Conservation (phyloP, 2,329 filamentous ascomycete species). For the Epichloe gansuensis region DNA sequence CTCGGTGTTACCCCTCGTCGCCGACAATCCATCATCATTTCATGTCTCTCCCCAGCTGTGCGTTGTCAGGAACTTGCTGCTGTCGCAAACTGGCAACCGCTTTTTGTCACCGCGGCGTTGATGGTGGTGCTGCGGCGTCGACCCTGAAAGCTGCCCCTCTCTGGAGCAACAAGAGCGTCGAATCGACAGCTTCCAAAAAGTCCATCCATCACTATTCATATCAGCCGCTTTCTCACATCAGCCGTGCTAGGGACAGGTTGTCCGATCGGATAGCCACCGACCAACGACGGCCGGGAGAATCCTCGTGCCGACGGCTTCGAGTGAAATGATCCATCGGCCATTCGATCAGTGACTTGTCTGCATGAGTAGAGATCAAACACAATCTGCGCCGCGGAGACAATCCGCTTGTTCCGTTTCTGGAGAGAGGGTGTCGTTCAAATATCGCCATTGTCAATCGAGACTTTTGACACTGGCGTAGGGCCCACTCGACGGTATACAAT, state of each 20-base stretch:
- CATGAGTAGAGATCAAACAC: not conserved
- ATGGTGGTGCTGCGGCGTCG: constrained; percentile 1
- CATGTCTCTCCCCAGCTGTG: not conserved
- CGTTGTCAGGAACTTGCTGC: not conserved
- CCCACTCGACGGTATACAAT: constrained; percentile 13
- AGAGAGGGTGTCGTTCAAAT: not conserved
- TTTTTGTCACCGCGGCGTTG: constrained; percentile 2
- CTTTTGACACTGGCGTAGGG: not conserved
- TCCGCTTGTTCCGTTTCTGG: not conserved
- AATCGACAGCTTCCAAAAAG: constrained; percentile 8
- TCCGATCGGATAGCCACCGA: constrained; percentile 3
- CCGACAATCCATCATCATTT: not conserved
- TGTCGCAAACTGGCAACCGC: constrained; percentile 4
- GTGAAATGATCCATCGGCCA: not conserved
- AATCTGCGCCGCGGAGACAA: not conserved
- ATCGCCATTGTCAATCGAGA: not conserved
- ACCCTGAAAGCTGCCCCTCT: not conserved
- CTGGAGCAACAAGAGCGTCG: constrained; percentile 9
- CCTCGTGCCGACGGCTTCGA: not conserved
- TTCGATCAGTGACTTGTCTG: not conserved
- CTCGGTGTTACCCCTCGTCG: constrained; percentile 17
- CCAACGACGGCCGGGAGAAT: not conserved
- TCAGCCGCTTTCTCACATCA: not conserved
- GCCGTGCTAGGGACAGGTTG: not conserved
- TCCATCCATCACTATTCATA: not conserved